Percentiles rank a stretch among this genome's conserved stretches.
phyloP scores from a whole-genome alignment of 139 green algal species.

The Trebouxia sp. region DNA sequence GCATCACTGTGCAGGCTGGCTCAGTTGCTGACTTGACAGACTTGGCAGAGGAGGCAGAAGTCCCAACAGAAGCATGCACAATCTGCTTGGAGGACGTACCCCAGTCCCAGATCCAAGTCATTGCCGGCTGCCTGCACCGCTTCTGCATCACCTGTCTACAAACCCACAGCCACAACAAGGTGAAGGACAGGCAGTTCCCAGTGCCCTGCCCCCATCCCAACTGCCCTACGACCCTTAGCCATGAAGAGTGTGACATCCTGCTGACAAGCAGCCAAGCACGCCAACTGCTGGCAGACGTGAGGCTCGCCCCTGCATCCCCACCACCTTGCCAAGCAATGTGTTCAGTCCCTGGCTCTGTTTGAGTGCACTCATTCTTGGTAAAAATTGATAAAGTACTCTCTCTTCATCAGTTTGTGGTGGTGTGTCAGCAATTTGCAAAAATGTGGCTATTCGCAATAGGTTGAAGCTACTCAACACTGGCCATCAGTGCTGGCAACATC shows the following conservation, averaged over 20 bases:
- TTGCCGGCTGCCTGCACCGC: slow-evolving; percentile 37
- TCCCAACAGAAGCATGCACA: neutral
- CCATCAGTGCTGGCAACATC: too few species aligned
- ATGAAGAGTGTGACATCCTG: slow-evolving; percentile 29
- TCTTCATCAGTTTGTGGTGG: too few species aligned
- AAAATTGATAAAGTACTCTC: too few species aligned
- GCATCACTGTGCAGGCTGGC: neutral
- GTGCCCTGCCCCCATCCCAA: slow-evolving; percentile 31
- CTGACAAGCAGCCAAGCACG: neutral
- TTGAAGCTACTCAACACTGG: too few species aligned
- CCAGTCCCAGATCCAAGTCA: neutral
- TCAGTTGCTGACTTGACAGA: neutral
- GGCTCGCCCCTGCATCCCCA: neutral
- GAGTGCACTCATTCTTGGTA: too few species aligned
- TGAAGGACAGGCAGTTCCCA: slow-evolving; percentile 39
- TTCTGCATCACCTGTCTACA: slow-evolving; percentile 48
- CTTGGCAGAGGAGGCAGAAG: neutral
- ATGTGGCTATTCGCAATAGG: too few species aligned
- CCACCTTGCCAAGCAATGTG: neutral
- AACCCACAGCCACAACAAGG: slow-evolving; percentile 33
- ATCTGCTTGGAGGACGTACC: slow-evolving; percentile 4
- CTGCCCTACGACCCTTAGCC: slow-evolving; percentile 6
- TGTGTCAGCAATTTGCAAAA: too few species aligned
- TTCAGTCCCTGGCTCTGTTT: too few species aligned
- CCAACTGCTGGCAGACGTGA: neutral